Percentiles rank a stretch among this genome's conserved stretches.
phyloP scores from a whole-genome alignment of 208 protist genomes.

The Leishmania turanica region DNA sequence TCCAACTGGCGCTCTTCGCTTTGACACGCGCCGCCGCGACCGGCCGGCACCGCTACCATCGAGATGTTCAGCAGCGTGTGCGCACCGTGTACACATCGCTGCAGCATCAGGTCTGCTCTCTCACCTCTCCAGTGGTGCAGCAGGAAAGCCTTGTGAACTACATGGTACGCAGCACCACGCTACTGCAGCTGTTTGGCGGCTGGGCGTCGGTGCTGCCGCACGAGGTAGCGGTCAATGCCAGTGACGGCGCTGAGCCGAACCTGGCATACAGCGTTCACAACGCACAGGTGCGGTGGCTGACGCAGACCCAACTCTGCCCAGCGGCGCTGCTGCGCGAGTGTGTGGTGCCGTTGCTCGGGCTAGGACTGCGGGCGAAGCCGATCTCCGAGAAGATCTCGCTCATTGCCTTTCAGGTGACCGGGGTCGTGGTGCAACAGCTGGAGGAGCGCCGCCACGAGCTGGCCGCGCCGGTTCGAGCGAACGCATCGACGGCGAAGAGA shows the following conservation, averaged over 20 bases:
- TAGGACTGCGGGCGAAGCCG: slow-evolving; percentile 44
- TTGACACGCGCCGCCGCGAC: slow-evolving; percentile 31
- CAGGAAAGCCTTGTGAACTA: slow-evolving; percentile 72
- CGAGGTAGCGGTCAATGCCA: slow-evolving; percentile 13
- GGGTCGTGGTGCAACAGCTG: slow-evolving; percentile 73
- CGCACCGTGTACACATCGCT: slow-evolving; percentile 36
- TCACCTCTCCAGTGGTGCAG: slow-evolving; percentile 60
- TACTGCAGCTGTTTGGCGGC: slow-evolving; percentile 83
- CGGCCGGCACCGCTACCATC: slow-evolving; percentile 13
- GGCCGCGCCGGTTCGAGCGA: slow-evolving; percentile 3
- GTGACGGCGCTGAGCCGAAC: slow-evolving; percentile 5
- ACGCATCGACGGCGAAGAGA: neutral
- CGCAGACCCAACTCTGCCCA: slow-evolving; percentile 30
- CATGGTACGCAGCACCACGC: slow-evolving; percentile 82
- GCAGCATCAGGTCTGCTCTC: slow-evolving; percentile 53
- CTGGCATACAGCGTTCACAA: slow-evolving; percentile 13
- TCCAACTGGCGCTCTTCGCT: slow-evolving; percentile 37
- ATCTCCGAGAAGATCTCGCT: slow-evolving; percentile 65
- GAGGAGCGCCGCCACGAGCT: slow-evolving; percentile 56
- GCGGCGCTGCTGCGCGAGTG: slow-evolving; percentile 23
- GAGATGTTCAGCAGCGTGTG: slow-evolving; percentile 30
- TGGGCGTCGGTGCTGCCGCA: slow-evolving; percentile 65
- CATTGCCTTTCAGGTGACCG: slow-evolving; percentile 53
- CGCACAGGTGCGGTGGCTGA: slow-evolving; percentile 45
- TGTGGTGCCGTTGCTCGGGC: slow-evolving; percentile 53